phyloP scores from a whole-genome alignment of 805 yeast genomes.

The Candida golubevii region DNA sequence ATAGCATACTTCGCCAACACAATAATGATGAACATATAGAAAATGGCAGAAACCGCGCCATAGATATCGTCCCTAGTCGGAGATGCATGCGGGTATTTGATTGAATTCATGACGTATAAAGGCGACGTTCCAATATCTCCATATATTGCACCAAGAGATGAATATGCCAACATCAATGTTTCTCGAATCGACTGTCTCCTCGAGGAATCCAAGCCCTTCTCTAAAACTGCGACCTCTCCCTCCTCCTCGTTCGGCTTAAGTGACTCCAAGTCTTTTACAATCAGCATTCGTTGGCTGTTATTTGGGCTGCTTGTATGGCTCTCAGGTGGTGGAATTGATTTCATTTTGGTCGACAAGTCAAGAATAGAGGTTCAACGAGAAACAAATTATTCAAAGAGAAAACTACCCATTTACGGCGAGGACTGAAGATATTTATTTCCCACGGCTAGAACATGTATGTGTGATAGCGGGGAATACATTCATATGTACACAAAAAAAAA shows the following conservation, averaged over 20 bases:
- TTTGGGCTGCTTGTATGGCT: not conserved
- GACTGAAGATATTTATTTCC: too few species aligned
- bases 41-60: slow-evolving; percentile 51
- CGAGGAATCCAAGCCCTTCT: not conserved
- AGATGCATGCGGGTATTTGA: slow-evolving; percentile 22
- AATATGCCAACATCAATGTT: slow-evolving; percentile 30
- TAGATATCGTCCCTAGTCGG: slow-evolving; percentile 39
- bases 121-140: slow-evolving; percentile 66
- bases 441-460: too few species aligned
- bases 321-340: not conserved
- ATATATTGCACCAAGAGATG: slow-evolving; percentile 58
- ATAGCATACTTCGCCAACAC: slow-evolving; percentile 50
- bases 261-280: slow-evolving; percentile 2
- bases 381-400: too few species aligned
- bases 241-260: slow-evolving; percentile 1
- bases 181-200: slow-evolving; percentile 1
- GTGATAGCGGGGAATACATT: too few species aligned
- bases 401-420: too few species aligned
- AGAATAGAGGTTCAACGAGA: too few species aligned
- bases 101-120: slow-evolving; percentile 42
- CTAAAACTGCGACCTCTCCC: slow-evolving; percentile 2
- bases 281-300: not conserved
- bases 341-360: too few species aligned
- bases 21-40: slow-evolving; percentile 51
- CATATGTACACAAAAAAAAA: too few species aligned